phyloP scores from a whole-genome alignment of 2,329 filamentous ascomycete genomes.

The Clathrospora elynae region DNA sequence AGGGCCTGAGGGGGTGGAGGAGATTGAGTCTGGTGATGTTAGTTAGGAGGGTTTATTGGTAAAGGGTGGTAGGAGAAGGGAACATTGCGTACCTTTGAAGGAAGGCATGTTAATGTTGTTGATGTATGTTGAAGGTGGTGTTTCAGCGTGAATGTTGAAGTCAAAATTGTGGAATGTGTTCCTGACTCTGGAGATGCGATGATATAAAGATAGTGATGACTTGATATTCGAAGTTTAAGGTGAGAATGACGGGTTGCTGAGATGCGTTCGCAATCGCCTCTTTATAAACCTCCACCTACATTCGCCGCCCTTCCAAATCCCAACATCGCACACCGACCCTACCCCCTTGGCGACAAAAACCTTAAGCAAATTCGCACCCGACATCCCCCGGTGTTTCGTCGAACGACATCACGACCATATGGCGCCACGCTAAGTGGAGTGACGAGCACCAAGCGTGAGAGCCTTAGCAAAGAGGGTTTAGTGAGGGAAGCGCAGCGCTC shows the following conservation, averaged over 20 bases:
- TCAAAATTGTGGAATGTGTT: background rate
- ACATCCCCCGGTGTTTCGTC: conserved; percentile 29
- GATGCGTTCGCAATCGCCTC: background rate
- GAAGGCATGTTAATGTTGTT: conserved; percentile 23
- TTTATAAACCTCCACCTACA: conserved; percentile 16
- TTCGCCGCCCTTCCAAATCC: conserved; percentile 17
- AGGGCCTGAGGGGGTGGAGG: conserved; percentile 31
- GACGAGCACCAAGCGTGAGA: no score
- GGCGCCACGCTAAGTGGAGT: conserved; percentile 26
- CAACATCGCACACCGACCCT: background rate
- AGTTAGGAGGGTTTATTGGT: conserved; percentile 3
- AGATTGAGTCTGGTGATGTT: conserved; percentile 23
- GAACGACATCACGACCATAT: conserved; percentile 32
- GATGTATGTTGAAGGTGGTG: background rate
- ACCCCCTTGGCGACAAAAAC: conserved; percentile 21
- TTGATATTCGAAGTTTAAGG: background rate
- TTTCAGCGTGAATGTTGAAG: background rate
- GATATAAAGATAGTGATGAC: background rate
- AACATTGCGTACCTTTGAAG: conserved; percentile 22
- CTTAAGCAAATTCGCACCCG: conserved; percentile 20
- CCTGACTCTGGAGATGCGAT: background rate
- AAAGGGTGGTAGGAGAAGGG: background rate
- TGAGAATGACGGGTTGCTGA: background rate
- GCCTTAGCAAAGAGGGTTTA: no score
- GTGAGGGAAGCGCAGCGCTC: no score